Percentiles rank a stretch among this genome's conserved stretches.
These are phyloP conservation scores for Pseudoscleropodium purum DNA, from an alignment of 225 moss, liverwort and hornwort genomes.

Conservation along the genomic window DNA sequence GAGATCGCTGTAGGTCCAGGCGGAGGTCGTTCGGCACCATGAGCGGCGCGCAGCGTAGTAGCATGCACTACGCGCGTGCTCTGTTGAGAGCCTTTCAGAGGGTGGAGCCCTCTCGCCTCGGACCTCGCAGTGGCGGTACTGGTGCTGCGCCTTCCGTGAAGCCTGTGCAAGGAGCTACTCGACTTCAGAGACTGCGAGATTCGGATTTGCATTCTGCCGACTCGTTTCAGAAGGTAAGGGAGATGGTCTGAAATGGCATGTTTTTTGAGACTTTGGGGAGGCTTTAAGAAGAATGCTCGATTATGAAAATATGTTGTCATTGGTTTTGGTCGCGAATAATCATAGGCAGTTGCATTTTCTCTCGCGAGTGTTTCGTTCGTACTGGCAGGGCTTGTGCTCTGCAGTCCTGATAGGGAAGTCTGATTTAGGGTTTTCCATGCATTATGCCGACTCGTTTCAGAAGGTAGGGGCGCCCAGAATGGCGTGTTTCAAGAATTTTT, in stretches of 20 bases:
- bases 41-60: conserved; percentile 35
- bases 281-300: not conserved
- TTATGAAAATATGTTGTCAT: not conserved
- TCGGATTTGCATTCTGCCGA: conserved; percentile 6
- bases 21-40: conserved; percentile 12
- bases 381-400: not conserved
- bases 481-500: not conserved
- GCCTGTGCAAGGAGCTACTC: not conserved
- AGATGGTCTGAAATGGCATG: not conserved
- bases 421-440: not conserved
- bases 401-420: not conserved
- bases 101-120: conserved; percentile 18
- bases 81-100: conserved; percentile 38
- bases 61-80: conserved; percentile 39
- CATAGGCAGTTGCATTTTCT: not conserved
- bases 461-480: not conserved
- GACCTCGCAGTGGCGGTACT: conserved; percentile 3
- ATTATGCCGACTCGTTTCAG: not conserved
- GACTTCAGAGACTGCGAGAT: conserved; percentile 12
- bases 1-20: not conserved
- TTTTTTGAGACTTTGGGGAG: not conserved
- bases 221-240: conserved; percentile 14
- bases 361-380: not conserved
- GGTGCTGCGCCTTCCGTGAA: not conserved
- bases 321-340: not conserved